phyloP scores from a whole-genome alignment of 345 rosid species.

The Psidium guajava region DNA sequence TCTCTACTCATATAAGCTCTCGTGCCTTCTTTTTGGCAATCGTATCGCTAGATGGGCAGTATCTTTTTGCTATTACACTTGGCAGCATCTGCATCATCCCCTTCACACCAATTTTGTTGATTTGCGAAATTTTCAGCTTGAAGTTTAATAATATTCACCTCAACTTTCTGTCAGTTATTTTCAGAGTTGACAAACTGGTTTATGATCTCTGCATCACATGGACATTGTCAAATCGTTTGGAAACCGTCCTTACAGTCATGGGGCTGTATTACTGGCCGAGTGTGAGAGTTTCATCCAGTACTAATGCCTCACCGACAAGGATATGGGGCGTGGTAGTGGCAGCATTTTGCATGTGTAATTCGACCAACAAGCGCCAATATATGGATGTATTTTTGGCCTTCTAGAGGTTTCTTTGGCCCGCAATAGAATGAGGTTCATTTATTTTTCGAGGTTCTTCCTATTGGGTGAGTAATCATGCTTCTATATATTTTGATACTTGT shows the following conservation, averaged over 20 bases:
- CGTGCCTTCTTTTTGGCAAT: constrained; percentile 37
- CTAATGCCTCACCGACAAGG: constrained; percentile 31
- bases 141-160: constrained; percentile 10
- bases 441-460: constrained; percentile 49
- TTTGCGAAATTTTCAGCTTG: background rate
- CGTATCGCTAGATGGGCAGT: constrained; percentile 72
- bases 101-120: background rate
- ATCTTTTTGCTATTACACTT: constrained; percentile 31
- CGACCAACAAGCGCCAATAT: constrained; percentile 82
- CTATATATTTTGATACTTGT: background rate
- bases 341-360: constrained; percentile 76
- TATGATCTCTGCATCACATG: constrained; percentile 76
- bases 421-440: constrained; percentile 47
- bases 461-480: constrained; percentile 49
- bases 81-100: background rate
- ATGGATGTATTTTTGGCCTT: constrained; percentile 78
- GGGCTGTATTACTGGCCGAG: constrained; percentile 85
- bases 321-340: constrained; percentile 68
- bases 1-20: constrained; percentile 65
- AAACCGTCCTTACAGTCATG: constrained; percentile 78
- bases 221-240: constrained; percentile 81
- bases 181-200: constrained; percentile 84
- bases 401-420: constrained; percentile 51
- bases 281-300: constrained; percentile 37
- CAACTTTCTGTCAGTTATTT: constrained; percentile 51